Base-by-base conservation (phyloP, 805 yeast genomes). In the Sugiyamaella chiloensis region DNA sequence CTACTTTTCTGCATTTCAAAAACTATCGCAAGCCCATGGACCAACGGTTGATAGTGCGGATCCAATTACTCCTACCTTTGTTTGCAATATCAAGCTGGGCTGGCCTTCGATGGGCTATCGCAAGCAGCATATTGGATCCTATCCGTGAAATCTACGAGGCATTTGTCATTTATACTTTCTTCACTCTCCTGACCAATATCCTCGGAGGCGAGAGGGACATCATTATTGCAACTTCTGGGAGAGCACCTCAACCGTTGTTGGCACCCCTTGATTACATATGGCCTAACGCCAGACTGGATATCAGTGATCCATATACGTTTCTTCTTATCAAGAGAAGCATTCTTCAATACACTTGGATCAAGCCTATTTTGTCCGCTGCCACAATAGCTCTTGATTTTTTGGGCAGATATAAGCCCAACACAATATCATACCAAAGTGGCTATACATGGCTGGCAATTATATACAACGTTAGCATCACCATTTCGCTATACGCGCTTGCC, bases 141-240 rank as follows among this genome's bases (percentile, higher is more conserved):
- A 58, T 86, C 0, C 72, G 93, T 39, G 99, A 93, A 62, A 79
- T 91, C 1, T 93, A 93, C 65, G 99, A 93, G 65, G 97, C 98
- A 0, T 87, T 93, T 67, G 96, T 90, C 27, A 86, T 93, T 27
- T 93, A 93, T 65, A 88, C 96, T 1, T 93, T 93, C 63, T 91
- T 87, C 70, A 77, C 91, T 26, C 72, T 89, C 24, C 70, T 93
- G 46, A 88, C 95, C 0, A 78, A 82, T 53, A 77, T 88, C 70
- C 72, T 93, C 7, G 98, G 97, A 0, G 99, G 99, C 14, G 99
- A 95, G 61, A 73, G 95, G 42, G 80, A 80, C 50, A 88, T 93
- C 21, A 83, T 93, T 26, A 78, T 86, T 42, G 69, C 73, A 51
- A 72, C 86, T 19, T 75, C 85, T 41, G 88, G 93, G 2, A 72